Evolutionary conservation across 2,329 filamentous ascomycete genomes (phyloP), one percentile per base, ranked within the genome.

Genomic region (Trichoderma semiorbis): DNA sequence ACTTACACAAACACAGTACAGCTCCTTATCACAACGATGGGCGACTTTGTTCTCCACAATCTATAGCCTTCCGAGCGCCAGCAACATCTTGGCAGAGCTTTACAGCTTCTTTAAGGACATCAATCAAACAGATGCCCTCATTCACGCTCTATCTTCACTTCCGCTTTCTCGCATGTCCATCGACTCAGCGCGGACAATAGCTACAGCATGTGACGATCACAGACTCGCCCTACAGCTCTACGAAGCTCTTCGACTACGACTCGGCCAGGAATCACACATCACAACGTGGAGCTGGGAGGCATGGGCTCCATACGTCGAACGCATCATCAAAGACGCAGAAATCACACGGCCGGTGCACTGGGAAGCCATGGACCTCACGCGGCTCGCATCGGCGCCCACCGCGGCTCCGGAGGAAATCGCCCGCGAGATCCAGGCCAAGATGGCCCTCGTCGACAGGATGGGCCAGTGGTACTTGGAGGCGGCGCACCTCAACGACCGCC

Each of bases 271-370:
- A 8, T 7, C 12, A 7, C 50, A 57, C 32, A n/a, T 64, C 28
- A 47, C 71, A 32, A 62, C 75, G 5, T 81, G 81, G 78, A 64
- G 76, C 18, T 83, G 81, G 80, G 75, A 75, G 16, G 64, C 75
- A 14, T 84, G 82, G 82, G 72, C 70, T 21, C 75, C 74, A 5
- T 78, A 82, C 68, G 57, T 78, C 5, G 75, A 81, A 50, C 62
- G 69, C 30, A 79, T 83, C 72, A 77, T 83, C 72, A 76, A 76
- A 47, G 80, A 83, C 66, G 71, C 76, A 4, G 63, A 75, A 7
- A 43, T 82, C 14, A 69, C 73, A 7, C 39, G 74, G 11, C 24
- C 36, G 18, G 65, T 74, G 8, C 74, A 80, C 11, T 82, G 80
- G 80, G 72, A 75, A 32, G 69, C 79, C 24, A 72, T 82, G 24